Evolutionary conservation across 2,329 filamentous ascomycete genomes (phyloP), one percentile per base, ranked within the genome.

Genomic region (Hirsutella rhossiliensis): DNA sequence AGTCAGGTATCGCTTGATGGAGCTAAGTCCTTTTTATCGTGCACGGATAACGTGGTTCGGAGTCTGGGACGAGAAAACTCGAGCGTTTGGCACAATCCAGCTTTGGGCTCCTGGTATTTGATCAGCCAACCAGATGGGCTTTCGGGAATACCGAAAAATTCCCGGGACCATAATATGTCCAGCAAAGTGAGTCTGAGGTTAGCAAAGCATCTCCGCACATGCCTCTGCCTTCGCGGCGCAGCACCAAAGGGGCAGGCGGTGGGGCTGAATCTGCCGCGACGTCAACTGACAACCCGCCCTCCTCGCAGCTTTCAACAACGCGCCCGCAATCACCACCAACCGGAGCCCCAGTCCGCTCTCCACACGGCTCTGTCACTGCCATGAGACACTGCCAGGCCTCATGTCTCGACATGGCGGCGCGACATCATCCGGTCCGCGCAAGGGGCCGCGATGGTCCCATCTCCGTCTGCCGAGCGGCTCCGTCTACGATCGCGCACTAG

Each of bases 381-480:
- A 50, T 51, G 48, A 52, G 46, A 44, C 41, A 39, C 46, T 37
- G 40, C 40, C 43, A 45, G 43, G 46, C 43, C 43, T 52, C 50
- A 67, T 68, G 65, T 62, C 64, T 51, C 67, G 65, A 56, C 61
- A 68, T 64, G 64, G 59, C 48, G 53, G 56, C 47, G 51, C 55
- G 43, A 55, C 62, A 32, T 60, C 66, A 46, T 61, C 66, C 50
- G 63, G 63, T 51, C 59, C 68, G 47, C 70, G 69, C 50, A 72
- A 63, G 56, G 62, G 63, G 36, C 62, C 67, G 45, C 71, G 67
- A 49, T 74, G 71, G 71, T 65, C 69, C 41, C 74, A 75, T 52
- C 63, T 76, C 41, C 71, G 73, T 38, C 73, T 77, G 49, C 62
- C 71, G 54, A 74, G 70, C 59, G 66, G 58, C 41, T 62, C 64